Conservation (phyloP, 2,329 filamentous ascomycete genomes). For the Neonectria ditissima region DNA sequence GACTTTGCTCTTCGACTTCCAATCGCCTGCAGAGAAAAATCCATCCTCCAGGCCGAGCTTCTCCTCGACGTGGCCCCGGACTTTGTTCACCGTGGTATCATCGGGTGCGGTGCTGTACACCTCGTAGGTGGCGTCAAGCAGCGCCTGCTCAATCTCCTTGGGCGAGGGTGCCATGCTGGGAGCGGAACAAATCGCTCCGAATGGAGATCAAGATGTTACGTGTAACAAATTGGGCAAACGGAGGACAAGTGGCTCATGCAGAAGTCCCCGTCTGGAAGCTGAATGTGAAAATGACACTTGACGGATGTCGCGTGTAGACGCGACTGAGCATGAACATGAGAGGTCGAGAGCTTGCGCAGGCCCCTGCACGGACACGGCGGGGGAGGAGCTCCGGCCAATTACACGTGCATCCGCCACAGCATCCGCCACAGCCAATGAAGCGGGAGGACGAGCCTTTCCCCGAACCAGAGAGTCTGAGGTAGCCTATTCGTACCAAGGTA, state of each 20-base stretch:
- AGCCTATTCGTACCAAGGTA: too few relatives aligned
- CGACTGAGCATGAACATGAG: constrained; percentile 10
- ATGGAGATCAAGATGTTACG: not conserved
- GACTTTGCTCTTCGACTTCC: constrained; percentile 70
- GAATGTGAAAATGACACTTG: constrained; percentile 7
- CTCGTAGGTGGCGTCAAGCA: constrained; percentile 60
- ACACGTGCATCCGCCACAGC: not conserved
- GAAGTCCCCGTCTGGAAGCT: constrained; percentile 3
- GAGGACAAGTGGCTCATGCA: not conserved
- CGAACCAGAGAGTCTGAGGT: not conserved
- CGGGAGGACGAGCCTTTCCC: not conserved
- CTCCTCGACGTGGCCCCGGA: constrained; percentile 65
- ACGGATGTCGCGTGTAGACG: constrained; percentile 30
- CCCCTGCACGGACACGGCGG: constrained; percentile 25
- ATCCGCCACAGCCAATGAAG: constrained; percentile 10
- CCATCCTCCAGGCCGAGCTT: constrained; percentile 61
- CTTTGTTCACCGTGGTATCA: constrained; percentile 66
- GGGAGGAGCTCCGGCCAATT: constrained; percentile 40
- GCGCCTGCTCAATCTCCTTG: constrained; percentile 57
- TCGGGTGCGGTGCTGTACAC: constrained; percentile 60
- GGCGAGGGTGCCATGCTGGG: constrained; percentile 55
- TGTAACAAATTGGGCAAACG: not conserved
- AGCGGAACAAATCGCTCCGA: not conserved
- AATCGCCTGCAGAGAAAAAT: constrained; percentile 62
- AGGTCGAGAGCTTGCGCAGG: constrained; percentile 27